These are phyloP conservation scores for Pleoardoris graminearum DNA, from an alignment of 2,329 filamentous ascomycete species.

Conservation along the genomic window DNA sequence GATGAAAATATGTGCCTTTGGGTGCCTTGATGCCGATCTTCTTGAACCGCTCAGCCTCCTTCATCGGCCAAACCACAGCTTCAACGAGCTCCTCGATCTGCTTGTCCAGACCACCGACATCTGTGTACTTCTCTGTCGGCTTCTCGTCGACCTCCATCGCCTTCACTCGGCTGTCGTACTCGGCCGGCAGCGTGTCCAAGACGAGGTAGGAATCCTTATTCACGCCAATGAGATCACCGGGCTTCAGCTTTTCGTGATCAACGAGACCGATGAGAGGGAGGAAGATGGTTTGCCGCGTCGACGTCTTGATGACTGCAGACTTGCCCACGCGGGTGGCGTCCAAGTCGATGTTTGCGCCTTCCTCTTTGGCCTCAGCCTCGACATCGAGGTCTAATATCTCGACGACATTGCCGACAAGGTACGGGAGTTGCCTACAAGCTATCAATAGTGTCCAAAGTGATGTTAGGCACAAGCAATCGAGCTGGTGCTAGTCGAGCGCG, in stretches of 20 bases:
- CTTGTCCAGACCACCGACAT: constrained; percentile 96
- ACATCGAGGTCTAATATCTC: constrained; percentile 96
- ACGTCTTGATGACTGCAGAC: constrained; percentile 99
- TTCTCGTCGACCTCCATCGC: constrained; percentile 99
- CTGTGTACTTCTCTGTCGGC: constrained; percentile 97
- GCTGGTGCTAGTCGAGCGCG: background rate
- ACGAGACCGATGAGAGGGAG: constrained; percentile 95
- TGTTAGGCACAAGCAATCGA: constrained; percentile 1
- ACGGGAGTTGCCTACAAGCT: constrained; percentile 80
- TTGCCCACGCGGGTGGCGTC: constrained; percentile 97
- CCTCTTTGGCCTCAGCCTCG: constrained; percentile 91
- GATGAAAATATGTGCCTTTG: constrained; percentile 68
- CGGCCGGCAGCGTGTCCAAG: constrained; percentile 91
- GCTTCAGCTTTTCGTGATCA: constrained; percentile 92
- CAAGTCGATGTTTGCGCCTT: constrained; percentile 97
- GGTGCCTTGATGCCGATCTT: constrained; percentile 99
- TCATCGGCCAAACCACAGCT: constrained; percentile 99
- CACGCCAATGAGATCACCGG: constrained; percentile 93
- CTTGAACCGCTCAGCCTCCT: constrained; percentile 98
- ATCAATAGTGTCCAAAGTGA: background rate
- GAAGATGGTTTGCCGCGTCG: constrained; percentile 97
- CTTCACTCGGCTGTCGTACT: constrained; percentile 98
- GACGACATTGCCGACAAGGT: constrained; percentile 97
- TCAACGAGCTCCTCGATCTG: constrained; percentile 99
- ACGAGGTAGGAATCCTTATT: constrained; percentile 99